Conservation (phyloP, 441 rosid genomes). For the Flueggea neowawraea region DNA sequence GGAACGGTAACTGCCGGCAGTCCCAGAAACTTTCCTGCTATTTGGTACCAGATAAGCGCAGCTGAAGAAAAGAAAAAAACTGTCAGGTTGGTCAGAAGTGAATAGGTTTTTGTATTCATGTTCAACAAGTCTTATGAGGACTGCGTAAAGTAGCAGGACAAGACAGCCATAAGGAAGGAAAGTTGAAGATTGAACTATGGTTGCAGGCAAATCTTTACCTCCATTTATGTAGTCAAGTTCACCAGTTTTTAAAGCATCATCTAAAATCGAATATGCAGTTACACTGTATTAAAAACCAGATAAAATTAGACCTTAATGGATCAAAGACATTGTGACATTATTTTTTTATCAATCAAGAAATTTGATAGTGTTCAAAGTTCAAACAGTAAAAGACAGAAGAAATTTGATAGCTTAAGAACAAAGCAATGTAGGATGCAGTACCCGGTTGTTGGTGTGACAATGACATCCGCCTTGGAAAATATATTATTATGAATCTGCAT, state of each 20-base stretch:
- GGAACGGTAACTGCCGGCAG: conserved; percentile 52
- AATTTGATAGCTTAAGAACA: background rate
- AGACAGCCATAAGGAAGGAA: too few species aligned
- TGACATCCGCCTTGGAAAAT: conserved; percentile 57
- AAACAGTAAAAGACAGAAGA: background rate
- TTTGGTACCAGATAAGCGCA: conserved; percentile 63
- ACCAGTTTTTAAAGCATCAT: conserved; percentile 52
- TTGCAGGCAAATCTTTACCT: conserved; percentile 32
- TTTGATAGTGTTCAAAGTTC: background rate
- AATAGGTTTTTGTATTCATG: background rate
- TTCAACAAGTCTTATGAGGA: background rate
- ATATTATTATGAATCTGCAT: conserved; percentile 45
- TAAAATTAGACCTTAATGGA: background rate
- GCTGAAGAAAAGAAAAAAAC: conserved; percentile 38
- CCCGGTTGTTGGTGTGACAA: conserved; percentile 81
- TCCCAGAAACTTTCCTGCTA: conserved; percentile 79
- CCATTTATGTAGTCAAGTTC: conserved; percentile 77
- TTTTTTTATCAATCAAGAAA: background rate
- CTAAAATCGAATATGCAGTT: conserved; percentile 53
- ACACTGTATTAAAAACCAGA: conserved; percentile 28
- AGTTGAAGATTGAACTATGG: too few species aligned
- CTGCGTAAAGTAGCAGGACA: background rate
- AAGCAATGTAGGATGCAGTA: conserved; percentile 15
- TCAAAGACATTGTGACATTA: too few species aligned
- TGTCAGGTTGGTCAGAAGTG: background rate